Percentiles rank a stretch among this genome's conserved stretches.
Conservation (phyloP, 2,329 filamentous ascomycete genomes). For the Aspergillus neotritici region DNA sequence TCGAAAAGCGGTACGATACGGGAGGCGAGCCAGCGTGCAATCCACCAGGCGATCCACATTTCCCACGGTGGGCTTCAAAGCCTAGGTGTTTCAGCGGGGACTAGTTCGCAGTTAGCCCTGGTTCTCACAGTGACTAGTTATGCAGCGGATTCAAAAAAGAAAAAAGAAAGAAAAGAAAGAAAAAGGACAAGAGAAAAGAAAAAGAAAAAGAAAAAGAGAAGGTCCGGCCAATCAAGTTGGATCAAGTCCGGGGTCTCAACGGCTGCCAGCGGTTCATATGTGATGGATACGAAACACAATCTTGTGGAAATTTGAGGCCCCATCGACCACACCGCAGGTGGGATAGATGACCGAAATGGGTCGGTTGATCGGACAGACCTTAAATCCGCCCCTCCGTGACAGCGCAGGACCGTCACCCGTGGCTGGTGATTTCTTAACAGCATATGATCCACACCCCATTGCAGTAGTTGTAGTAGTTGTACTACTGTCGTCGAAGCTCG, state of each 20-base stretch:
- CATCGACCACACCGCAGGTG: neutral
- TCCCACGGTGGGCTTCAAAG: too few relatives aligned
- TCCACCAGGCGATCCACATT: too few relatives aligned
- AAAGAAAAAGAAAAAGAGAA: too few relatives aligned
- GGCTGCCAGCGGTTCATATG: neutral
- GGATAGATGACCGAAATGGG: constrained; percentile 1
- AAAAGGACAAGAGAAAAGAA: too few relatives aligned
- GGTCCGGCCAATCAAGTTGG: constrained; percentile 1
- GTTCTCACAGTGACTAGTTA: too few relatives aligned
- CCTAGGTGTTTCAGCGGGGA: too few relatives aligned
- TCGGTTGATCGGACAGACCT: constrained; percentile 1
- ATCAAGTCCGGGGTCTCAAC: neutral
- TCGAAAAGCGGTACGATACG: too few relatives aligned
- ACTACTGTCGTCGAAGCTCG: too few relatives aligned
- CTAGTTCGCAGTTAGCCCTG: too few relatives aligned
- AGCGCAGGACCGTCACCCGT: neutral
- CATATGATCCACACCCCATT: constrained; percentile 9
- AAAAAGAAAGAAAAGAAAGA: too few relatives aligned
- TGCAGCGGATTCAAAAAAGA: too few relatives aligned
- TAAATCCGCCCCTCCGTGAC: constrained; percentile 12
- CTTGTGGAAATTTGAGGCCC: neutral
- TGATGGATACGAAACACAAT: neutral
- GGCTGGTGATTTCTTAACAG: constrained; percentile 3
- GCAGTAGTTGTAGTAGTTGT: constrained; percentile 6
- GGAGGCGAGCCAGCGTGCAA: too few relatives aligned